These are phyloP conservation scores for Jatropha multifida DNA, from an alignment of 441 rosid genomes.

Conservation along the genomic window DNA sequence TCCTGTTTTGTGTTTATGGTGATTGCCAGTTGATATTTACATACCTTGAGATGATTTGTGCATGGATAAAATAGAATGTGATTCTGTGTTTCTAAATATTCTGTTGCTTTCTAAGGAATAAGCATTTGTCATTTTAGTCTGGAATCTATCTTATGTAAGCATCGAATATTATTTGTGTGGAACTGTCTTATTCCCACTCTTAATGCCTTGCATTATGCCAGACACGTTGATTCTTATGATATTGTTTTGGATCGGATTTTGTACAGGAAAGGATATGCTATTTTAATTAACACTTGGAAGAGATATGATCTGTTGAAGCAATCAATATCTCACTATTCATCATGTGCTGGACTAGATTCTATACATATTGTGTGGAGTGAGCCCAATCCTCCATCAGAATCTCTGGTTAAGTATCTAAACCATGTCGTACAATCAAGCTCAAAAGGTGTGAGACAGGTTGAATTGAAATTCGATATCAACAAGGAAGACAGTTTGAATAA, in stretches of 20 bases:
- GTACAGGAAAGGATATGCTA: slow-evolving; percentile 72
- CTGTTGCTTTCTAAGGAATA: not conserved
- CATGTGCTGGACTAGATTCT: slow-evolving; percentile 72
- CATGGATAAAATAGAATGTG: not conserved
- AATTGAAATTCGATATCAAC: slow-evolving; percentile 69
- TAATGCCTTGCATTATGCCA: not conserved
- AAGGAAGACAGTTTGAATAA: slow-evolving; percentile 91
- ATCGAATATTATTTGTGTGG: not conserved
- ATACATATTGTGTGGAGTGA: slow-evolving; percentile 95
- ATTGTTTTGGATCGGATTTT: slow-evolving; percentile 2
- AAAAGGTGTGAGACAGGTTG: slow-evolving; percentile 43
- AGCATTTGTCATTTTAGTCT: not conserved
- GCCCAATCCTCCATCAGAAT: slow-evolving; percentile 81
- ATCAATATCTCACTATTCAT: slow-evolving; percentile 76
- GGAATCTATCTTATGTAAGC: not conserved
- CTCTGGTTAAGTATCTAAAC: slow-evolving; percentile 50
- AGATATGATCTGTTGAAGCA: slow-evolving; percentile 82
- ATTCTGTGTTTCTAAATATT: not conserved
- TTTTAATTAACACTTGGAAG: slow-evolving; percentile 97
- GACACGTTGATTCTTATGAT: not conserved
- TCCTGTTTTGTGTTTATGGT: not conserved
- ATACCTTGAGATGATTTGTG: not conserved
- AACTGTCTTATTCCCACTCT: not conserved
- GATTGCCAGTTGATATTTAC: not conserved
- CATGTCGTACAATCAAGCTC: slow-evolving; percentile 45